Base-by-base conservation (phyloP, 768 basidiomycete genomes). In the Boletus insuetus region DNA sequence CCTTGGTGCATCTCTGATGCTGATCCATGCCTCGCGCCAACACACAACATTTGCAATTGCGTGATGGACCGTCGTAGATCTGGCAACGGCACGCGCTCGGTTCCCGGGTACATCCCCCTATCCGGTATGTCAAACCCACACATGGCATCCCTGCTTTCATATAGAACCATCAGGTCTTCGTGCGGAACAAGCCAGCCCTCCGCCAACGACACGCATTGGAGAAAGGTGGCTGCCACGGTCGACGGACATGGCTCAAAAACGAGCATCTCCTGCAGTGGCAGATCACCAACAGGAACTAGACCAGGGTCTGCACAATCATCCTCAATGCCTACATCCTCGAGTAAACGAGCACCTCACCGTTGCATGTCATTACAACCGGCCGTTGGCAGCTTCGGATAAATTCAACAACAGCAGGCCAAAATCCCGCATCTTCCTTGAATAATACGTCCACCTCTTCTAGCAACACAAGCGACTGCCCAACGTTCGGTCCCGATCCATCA, bases 391-490 rank as follows among this genome's bases (percentile, higher is more conserved):
- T 81, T 56, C 81, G 84, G 66, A 98, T 94, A 56, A 99, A 80
- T 53, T 83, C 80, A 10, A 88, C 77, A 26, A 98, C 82, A 3
- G 88, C 82, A 16, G 86, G 79, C 92, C 92, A 96, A 70, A 94
- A 98, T 59, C 84, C 87, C 32, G 70, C 67, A 73, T 95, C 97
- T 46, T 94, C 91, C 56, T 83, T 85, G 74, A 86, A 99, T 45
- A 98, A 75, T 40, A 98, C 83, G 70, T 99, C 97, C 8, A 93
- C 96, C 68, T 99, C 97, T 70, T 99, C 97, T 14, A 99, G 72
- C 38, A 99, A 77, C 56, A 98, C 89, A 49, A 96, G 68, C 0
- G 93, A 95, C 74, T 99, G 96, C 52, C 84, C 79, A 54, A 90
- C 74, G 24, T 64, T 60, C 58, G 66, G 64, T 45, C 60, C 53